Evolutionary conservation across 352 stramenopile species (phyloP).

Genomic region (Globisporangium camurandrum): DNA sequence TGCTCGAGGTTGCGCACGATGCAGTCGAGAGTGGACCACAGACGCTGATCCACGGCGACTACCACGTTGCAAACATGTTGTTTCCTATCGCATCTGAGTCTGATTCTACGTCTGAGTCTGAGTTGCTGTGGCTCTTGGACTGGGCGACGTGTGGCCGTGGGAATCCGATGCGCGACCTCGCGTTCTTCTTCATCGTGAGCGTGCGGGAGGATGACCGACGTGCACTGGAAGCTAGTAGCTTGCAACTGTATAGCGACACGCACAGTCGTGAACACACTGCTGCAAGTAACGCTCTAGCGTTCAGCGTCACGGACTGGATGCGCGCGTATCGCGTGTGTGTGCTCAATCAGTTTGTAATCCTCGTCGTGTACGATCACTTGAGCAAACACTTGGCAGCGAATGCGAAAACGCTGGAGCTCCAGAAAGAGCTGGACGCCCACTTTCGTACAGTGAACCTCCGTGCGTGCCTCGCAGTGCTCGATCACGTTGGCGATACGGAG

Average conservation of each 20-base stretch:
- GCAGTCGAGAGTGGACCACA: constrained; percentile 38
- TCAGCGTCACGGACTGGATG: constrained; percentile 36
- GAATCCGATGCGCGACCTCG: constrained; percentile 71
- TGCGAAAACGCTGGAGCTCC: constrained; percentile 58
- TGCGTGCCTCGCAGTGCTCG: constrained; percentile 52
- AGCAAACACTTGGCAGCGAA: constrained; percentile 74
- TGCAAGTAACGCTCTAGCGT: neutral
- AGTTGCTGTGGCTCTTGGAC: constrained; percentile 60
- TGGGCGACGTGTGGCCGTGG: constrained; percentile 72
- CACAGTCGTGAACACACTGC: constrained; percentile 9
- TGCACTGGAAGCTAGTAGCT: constrained; percentile 23
- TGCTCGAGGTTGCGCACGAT: constrained; percentile 39
- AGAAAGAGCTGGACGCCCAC: constrained; percentile 45
- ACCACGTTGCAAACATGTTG: constrained; percentile 75
- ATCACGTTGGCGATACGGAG: constrained; percentile 31
- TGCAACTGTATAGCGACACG: constrained; percentile 41
- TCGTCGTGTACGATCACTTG: constrained; percentile 71
- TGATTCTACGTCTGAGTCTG: no score
- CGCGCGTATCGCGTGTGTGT: constrained; percentile 54
- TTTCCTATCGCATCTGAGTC: constrained; percentile 20
- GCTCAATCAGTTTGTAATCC: constrained; percentile 79
- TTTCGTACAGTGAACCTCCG: constrained; percentile 68
- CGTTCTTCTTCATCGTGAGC: constrained; percentile 82
- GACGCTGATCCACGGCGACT: constrained; percentile 75
- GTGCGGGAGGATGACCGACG: constrained; percentile 39